These are phyloP conservation scores for Gonapodya prolifera DNA, from an alignment of 192 early-diverging fungal species.

Conservation along the genomic window DNA sequence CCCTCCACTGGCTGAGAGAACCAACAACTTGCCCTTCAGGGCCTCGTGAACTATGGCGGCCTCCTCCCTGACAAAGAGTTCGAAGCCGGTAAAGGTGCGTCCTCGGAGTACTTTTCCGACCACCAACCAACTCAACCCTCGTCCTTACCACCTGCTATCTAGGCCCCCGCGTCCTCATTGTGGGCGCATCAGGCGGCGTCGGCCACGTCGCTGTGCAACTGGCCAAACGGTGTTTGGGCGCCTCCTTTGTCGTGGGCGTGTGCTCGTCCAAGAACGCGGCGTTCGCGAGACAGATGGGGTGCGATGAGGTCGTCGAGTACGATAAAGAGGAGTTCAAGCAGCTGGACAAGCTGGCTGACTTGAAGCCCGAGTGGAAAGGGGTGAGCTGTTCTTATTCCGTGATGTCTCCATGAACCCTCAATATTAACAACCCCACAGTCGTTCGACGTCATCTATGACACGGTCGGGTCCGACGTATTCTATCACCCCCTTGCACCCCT, in stretches of 20 bases:
- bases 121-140: no score
- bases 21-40: background rate
- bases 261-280: background rate
- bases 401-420: no score
- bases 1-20: no score
- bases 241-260: background rate
- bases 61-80: background rate
- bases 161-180: background rate
- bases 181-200: background rate
- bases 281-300: background rate
- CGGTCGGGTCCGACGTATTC: background rate
- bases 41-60: background rate
- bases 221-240: background rate
- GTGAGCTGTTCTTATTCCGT: background rate
- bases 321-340: background rate
- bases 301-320: background rate
- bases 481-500: background rate
- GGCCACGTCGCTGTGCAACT: background rate
- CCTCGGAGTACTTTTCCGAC: no score
- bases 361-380: background rate
- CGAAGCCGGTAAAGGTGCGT: background rate
- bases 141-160: no score
- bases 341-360: background rate
- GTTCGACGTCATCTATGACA: background rate
- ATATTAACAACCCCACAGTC: no score